Percentiles rank a stretch among this genome's conserved stretches.
Evolutionary conservation across 2,329 filamentous ascomycete species (phyloP).

Genomic region (Colletotrichum musae): DNA sequence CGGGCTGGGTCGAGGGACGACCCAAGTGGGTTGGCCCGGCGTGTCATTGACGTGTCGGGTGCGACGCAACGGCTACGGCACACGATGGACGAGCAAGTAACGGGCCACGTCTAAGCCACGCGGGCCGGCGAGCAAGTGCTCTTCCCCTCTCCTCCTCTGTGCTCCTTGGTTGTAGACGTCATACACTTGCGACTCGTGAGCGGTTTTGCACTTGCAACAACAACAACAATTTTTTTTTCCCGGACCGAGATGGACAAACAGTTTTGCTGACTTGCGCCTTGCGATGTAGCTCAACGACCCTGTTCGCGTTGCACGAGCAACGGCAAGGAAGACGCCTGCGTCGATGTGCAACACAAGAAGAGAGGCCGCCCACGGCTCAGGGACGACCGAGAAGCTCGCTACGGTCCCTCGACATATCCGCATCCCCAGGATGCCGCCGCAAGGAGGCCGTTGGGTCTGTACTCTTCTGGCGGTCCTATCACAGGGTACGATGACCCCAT

Average conservation of each 20-base stretch:
- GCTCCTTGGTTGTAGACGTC: conserved; percentile 4
- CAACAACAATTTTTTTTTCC: conserved; percentile 7
- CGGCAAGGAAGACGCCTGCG: conserved; percentile 84
- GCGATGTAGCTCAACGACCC: conserved; percentile 75
- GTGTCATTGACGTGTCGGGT: conserved; percentile 38
- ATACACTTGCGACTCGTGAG: background rate
- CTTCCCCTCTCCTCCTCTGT: background rate
- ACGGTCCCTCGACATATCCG: conserved; percentile 65
- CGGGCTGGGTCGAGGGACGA: conserved; percentile 27
- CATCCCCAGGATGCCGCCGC: conserved; percentile 59
- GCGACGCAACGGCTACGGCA: conserved; percentile 21
- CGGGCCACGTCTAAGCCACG: conserved; percentile 23
- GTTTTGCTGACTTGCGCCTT: conserved; percentile 31
- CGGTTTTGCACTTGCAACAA: conserved; percentile 21
- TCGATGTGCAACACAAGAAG: conserved; percentile 91
- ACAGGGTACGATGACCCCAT: conserved; percentile 63
- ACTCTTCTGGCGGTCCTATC: conserved; percentile 61
- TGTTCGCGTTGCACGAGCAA: conserved; percentile 84
- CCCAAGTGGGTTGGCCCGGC: conserved; percentile 32
- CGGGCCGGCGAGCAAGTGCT: conserved; percentile 30
- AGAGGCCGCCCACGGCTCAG: conserved; percentile 82
- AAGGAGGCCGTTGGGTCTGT: conserved; percentile 64
- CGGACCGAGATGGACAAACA: background rate
- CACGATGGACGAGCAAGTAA: background rate
- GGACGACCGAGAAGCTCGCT: conserved; percentile 76